These are phyloP conservation scores for Prinsepia uniflora DNA, from an alignment of 306 rosid species.

Conservation along the genomic window DNA sequence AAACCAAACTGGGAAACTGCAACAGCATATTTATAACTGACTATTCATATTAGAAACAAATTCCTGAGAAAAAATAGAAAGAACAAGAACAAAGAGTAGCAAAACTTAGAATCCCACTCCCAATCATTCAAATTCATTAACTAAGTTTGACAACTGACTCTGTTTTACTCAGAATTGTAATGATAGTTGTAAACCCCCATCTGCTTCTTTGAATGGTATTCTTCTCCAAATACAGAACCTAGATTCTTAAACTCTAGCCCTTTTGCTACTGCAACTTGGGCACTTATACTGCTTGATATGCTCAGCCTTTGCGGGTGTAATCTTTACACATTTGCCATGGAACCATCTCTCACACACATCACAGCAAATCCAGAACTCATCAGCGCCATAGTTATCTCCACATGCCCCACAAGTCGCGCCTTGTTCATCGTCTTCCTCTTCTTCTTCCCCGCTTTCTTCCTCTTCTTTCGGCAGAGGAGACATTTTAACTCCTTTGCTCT, in stretches of 20 bases:
- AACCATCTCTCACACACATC: slow-evolving; percentile 91
- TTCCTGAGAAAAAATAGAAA: slow-evolving; percentile 45
- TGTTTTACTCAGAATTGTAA: slow-evolving; percentile 45
- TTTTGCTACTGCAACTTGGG: slow-evolving; percentile 89
- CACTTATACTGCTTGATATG: slow-evolving; percentile 95
- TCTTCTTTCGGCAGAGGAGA: slow-evolving; percentile 89
- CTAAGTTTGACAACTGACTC: slow-evolving; percentile 51
- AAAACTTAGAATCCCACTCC: slow-evolving; percentile 68
- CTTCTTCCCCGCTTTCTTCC: slow-evolving; percentile 91
- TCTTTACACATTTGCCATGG: slow-evolving; percentile 90
- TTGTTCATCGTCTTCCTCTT: slow-evolving; percentile 86
- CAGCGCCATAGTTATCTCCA: slow-evolving; percentile 77
- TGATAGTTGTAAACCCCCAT: slow-evolving; percentile 33
- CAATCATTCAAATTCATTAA: slow-evolving; percentile 62
- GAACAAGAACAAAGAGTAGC: slow-evolving; percentile 48
- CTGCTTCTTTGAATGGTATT: slow-evolving; percentile 24
- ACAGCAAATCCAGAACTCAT: slow-evolving; percentile 92
- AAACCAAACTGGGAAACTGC: slow-evolving; percentile 33
- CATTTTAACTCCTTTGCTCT: slow-evolving; percentile 78
- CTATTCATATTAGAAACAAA: slow-evolving; percentile 59
- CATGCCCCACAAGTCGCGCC: slow-evolving; percentile 95
- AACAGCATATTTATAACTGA: slow-evolving; percentile 39
- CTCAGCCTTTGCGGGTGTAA: slow-evolving; percentile 91
- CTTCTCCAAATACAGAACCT: slow-evolving; percentile 37
- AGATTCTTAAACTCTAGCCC: slow-evolving; percentile 59